Conservation (phyloP, 495 filamentous ascomycete genomes). For the Neurospora discreta region DNA sequence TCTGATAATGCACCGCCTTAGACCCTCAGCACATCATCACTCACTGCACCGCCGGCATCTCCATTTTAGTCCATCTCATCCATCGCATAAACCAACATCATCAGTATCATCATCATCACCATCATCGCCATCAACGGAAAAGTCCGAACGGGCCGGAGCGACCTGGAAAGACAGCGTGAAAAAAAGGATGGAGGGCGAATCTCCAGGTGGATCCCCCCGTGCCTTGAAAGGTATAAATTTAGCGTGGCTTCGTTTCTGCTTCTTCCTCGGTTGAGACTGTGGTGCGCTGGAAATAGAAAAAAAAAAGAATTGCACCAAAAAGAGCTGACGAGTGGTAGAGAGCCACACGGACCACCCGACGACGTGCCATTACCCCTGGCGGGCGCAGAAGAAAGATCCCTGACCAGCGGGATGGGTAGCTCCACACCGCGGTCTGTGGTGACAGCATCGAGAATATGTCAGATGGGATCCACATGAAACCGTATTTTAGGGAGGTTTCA, state of each 20-base stretch:
- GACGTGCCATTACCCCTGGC: background rate
- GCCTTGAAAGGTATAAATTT: background rate
- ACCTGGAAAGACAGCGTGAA: background rate
- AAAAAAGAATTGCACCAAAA: background rate
- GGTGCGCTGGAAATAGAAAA: background rate
- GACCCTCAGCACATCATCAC: background rate
- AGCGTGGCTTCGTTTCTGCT: background rate
- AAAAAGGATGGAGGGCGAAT: background rate
- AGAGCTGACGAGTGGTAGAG: background rate
- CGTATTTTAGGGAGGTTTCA: background rate
- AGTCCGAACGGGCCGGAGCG: background rate
- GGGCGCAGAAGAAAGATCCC: background rate
- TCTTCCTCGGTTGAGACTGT: background rate
- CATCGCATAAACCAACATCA: background rate
- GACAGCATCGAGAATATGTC: background rate
- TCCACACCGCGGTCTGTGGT: background rate
- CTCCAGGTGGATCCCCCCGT: background rate
- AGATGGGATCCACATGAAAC: background rate
- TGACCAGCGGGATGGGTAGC: background rate
- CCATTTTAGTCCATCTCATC: background rate
- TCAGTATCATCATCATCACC: background rate
- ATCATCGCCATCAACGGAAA: background rate
- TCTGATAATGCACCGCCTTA: background rate
- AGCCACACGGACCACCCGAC: background rate
- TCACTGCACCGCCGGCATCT: background rate